A percentile compares a stretch with the other conserved stretches of the same genome.
phyloP scores from a whole-genome alignment of 176 grass and related monocot species.

The Triticum dicoccoides region DNA sequence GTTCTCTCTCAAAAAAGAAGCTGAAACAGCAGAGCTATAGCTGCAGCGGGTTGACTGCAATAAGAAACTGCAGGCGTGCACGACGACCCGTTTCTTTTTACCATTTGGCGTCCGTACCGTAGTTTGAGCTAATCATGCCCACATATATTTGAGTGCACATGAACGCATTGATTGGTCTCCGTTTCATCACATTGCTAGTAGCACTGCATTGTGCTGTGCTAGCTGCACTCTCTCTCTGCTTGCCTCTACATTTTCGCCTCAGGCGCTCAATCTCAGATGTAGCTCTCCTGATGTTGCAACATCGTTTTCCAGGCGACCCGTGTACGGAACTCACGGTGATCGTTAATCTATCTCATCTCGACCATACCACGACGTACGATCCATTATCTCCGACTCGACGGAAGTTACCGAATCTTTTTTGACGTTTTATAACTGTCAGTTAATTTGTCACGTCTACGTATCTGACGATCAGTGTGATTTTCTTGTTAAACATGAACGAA shows the following conservation, averaged over 20 bases:
- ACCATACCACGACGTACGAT: too few species aligned
- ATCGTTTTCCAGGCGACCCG: too few species aligned
- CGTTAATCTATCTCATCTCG: too few species aligned
- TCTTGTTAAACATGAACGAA: too few species aligned
- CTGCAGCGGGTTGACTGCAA: neutral
- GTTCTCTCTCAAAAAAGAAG: too few species aligned
- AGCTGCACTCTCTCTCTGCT: neutral
- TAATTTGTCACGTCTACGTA: too few species aligned
- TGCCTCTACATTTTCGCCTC: neutral
- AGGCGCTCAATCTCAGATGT: neutral
- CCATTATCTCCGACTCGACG: too few species aligned
- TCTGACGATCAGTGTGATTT: too few species aligned
- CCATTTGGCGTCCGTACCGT: too few species aligned
- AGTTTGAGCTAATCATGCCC: neutral
- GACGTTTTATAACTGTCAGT: too few species aligned
- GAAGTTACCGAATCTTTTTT: too few species aligned
- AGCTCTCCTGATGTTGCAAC: neutral
- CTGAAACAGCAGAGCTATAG: neutral
- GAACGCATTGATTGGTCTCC: constrained; percentile 4
- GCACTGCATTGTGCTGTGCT: neutral
- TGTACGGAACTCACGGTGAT: too few species aligned
- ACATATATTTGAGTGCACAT: neutral
- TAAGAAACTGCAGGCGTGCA: neutral
- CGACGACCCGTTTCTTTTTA: neutral
- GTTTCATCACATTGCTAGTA: neutral